Conservation (phyloP, 2,329 filamentous ascomycete species). For the Botrytis aclada region DNA sequence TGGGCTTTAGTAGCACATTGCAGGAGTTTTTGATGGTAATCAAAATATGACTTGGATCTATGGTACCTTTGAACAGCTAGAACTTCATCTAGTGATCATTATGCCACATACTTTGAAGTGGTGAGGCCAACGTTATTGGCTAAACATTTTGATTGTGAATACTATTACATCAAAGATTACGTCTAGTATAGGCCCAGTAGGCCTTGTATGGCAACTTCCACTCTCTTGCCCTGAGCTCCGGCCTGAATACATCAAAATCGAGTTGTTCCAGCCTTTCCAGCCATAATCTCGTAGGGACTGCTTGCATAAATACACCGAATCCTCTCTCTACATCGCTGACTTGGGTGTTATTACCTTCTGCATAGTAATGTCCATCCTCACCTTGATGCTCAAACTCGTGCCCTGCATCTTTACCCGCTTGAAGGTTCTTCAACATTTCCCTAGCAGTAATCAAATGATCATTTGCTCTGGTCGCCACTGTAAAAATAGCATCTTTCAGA, state of each 20-base stretch:
- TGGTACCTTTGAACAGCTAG: neutral
- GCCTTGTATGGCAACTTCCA: constrained; percentile 85
- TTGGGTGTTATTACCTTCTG: constrained; percentile 41
- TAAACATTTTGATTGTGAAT: neutral
- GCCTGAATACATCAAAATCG: constrained; percentile 79
- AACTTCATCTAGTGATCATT: neutral
- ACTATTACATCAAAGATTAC: constrained; percentile 41
- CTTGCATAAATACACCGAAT: constrained; percentile 79
- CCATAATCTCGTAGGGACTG: constrained; percentile 74
- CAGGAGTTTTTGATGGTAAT: constrained; percentile 1
- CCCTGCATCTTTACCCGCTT: constrained; percentile 68
- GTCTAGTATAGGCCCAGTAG: constrained; percentile 57
- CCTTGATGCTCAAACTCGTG: constrained; percentile 87
- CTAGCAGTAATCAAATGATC: constrained; percentile 93
- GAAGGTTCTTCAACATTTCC: constrained; percentile 83
- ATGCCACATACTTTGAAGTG: neutral
- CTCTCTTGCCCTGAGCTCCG: constrained; percentile 59
- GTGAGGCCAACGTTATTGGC: neutral
- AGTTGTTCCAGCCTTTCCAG: constrained; percentile 71
- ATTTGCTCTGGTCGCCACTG: constrained; percentile 87
- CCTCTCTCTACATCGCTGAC: constrained; percentile 58
- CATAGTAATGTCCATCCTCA: constrained; percentile 64
- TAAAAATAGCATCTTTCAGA: constrained; percentile 84
- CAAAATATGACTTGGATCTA: neutral
- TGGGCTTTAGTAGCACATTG: neutral